phyloP scores from a whole-genome alignment of 495 filamentous ascomycete genomes.

The Tetracladium setigerum region DNA sequence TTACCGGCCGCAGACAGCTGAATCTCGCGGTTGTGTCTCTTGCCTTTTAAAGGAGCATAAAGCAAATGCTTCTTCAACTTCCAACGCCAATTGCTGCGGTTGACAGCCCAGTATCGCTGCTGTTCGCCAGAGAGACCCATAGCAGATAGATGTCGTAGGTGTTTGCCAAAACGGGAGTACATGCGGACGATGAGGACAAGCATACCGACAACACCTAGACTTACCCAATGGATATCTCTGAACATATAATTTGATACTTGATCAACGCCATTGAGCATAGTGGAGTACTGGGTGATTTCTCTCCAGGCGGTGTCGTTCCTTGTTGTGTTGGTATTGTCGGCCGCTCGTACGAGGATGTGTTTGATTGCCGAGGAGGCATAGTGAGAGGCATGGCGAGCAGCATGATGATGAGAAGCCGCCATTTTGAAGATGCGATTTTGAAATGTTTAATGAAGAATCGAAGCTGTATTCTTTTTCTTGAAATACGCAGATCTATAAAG shows the following conservation, averaged over 20 bases:
- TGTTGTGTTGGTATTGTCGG: too few relatives aligned
- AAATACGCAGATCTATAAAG: too few relatives aligned
- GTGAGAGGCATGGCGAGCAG: too few relatives aligned
- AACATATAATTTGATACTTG: slow-evolving; percentile 39
- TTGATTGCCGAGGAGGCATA: too few relatives aligned
- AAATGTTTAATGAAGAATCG: too few relatives aligned
- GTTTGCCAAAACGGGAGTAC: slow-evolving; percentile 32
- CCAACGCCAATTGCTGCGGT: slow-evolving; percentile 43
- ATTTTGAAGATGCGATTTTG: too few relatives aligned
- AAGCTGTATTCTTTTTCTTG: too few relatives aligned
- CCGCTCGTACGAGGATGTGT: too few relatives aligned
- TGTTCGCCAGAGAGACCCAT: slow-evolving; percentile 36
- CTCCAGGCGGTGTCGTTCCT: too few relatives aligned
- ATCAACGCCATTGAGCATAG: slow-evolving; percentile 43
- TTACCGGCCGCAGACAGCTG: slow-evolving; percentile 68
- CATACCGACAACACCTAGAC: slow-evolving; percentile 36
- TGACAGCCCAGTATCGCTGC: slow-evolving; percentile 40
- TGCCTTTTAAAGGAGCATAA: slow-evolving; percentile 75
- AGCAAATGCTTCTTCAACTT: slow-evolving; percentile 69
- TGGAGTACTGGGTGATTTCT: slow-evolving; percentile 36
- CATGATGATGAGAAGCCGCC: too few relatives aligned
- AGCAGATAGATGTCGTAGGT: slow-evolving; percentile 39
- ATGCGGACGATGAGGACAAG: slow-evolving; percentile 36
- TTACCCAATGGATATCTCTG: slow-evolving; percentile 41
- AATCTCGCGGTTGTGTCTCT: slow-evolving; percentile 82